phyloP scores from a whole-genome alignment of 768 basidiomycete species.

The Pseudohyphozyma bogoriensis region DNA sequence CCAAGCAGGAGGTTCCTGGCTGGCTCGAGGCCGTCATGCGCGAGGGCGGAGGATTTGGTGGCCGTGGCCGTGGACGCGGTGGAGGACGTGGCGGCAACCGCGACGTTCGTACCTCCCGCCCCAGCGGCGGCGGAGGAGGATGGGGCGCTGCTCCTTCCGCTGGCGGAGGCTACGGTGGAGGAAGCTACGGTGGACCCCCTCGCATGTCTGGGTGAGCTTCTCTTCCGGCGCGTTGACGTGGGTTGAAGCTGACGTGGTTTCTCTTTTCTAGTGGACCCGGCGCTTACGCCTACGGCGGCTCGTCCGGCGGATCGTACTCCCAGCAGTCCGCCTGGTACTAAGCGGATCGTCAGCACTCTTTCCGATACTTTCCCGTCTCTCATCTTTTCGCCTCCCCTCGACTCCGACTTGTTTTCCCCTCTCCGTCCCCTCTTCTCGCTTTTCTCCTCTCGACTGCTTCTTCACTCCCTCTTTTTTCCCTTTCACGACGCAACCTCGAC shows the following conservation, averaged over 20 bases:
- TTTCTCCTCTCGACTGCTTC: no score
- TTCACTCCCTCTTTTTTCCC: background rate
- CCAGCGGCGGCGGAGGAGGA: background rate
- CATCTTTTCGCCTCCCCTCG: no score
- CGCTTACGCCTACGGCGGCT: background rate
- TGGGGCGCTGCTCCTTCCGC: background rate
- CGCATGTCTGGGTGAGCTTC: background rate
- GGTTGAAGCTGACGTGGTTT: background rate
- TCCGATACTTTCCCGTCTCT: no score
- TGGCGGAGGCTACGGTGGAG: background rate
- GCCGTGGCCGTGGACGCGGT: constrained; percentile 49
- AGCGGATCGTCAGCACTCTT: background rate
- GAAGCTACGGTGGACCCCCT: background rate
- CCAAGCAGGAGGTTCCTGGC: constrained; percentile 82
- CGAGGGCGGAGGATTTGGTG: constrained; percentile 50
- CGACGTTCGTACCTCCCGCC: background rate
- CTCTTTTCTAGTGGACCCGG: background rate
- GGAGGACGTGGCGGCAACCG: constrained; percentile 42
- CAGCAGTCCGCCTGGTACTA: background rate
- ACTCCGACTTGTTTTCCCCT: no score
- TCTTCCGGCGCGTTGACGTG: background rate
- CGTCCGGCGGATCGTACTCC: background rate
- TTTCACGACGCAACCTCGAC: no score
- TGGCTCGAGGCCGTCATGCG: constrained; percentile 81
- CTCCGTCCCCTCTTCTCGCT: no score